These are phyloP conservation scores for Pseudogymnoascus sp. DNA, from an alignment of 2,329 filamentous ascomycete species.

Conservation along the genomic window DNA sequence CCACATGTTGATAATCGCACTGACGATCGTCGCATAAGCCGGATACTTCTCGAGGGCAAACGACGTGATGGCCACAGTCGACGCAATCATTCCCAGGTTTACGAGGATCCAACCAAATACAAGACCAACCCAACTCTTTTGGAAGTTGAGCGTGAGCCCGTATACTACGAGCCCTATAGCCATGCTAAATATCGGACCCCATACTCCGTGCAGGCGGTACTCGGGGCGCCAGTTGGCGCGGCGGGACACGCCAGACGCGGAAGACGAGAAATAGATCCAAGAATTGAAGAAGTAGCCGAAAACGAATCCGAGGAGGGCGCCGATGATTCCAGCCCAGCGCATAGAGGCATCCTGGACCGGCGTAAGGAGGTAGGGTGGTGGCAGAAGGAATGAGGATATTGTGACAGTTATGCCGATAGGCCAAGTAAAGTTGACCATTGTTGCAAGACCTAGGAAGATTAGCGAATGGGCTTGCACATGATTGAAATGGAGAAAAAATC, in stretches of 20 bases:
- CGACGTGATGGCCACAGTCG: conserved; percentile 31
- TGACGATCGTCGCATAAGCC: conserved; percentile 28
- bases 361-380: conserved; percentile 30
- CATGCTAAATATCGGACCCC: conserved; percentile 28
- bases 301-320: conserved; percentile 27
- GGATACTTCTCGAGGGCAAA: conserved; percentile 32
- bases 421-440: conserved; percentile 32
- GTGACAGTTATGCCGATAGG: conserved; percentile 34
- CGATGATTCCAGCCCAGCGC: conserved; percentile 31
- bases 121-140: conserved; percentile 31
- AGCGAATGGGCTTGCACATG: background rate
- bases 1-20: conserved; percentile 33
- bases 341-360: conserved; percentile 31
- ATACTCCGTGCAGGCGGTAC: conserved; percentile 31
- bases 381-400: conserved; percentile 28
- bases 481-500: background rate
- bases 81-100: conserved; percentile 30
- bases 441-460: conserved; percentile 17
- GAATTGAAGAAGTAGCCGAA: conserved; percentile 32
- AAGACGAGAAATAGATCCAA: conserved; percentile 24
- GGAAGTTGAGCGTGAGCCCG: conserved; percentile 29
- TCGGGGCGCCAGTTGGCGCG: conserved; percentile 26
- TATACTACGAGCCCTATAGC: conserved; percentile 29
- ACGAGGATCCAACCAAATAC: conserved; percentile 33
- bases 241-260: conserved; percentile 12